A percentile compares a stretch with the other conserved stretches of the same genome.
Conservation (phyloP, 257 asterid species). For the Gardenia jasminoides region DNA sequence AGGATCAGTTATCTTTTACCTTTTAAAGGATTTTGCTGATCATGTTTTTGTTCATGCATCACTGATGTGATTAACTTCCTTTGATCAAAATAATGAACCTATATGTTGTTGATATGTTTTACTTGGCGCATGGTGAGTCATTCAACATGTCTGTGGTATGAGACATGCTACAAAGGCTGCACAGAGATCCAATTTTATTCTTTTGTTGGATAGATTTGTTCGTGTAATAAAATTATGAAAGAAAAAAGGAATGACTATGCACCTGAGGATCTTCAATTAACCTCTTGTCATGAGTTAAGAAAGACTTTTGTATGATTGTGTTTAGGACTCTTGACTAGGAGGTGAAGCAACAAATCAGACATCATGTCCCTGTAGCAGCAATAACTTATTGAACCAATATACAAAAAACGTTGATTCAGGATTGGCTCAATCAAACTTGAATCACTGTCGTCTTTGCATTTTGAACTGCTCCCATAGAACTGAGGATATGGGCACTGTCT, state of each 20-base stretch:
- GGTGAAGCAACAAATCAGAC: background rate
- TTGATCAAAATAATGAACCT: background rate
- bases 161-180: background rate
- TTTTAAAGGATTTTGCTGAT: background rate
- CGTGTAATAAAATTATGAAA: too few relatives aligned
- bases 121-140: background rate
- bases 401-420: background rate
- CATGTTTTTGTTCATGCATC: background rate
- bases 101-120: background rate
- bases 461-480: too few relatives aligned
- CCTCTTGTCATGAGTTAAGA: background rate
- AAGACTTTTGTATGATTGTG: background rate
- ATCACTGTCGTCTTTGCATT: background rate
- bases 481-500: background rate
- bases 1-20: background rate
- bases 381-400: background rate
- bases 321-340: too few relatives aligned
- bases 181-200: background rate
- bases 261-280: too few relatives aligned
- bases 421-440: too few relatives aligned
- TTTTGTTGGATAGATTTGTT: background rate
- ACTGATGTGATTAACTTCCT: background rate
- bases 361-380: background rate
- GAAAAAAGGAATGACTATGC: too few relatives aligned
- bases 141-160: background rate